Evolutionary conservation across 495 filamentous ascomycete genomes (phyloP).

Genomic region (Trichoderma reesei): DNA sequence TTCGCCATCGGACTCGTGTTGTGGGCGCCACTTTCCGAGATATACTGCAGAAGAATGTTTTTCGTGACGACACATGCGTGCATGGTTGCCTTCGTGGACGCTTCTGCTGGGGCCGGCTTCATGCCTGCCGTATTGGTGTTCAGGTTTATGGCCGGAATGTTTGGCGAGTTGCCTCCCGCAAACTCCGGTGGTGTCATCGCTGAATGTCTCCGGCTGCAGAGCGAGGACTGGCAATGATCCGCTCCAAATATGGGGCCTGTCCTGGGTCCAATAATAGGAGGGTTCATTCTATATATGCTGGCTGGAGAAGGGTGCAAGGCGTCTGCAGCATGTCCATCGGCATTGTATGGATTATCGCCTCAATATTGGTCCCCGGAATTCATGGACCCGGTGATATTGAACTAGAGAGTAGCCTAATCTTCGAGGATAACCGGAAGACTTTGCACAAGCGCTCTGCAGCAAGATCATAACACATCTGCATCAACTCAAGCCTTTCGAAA

Average conservation of each 20-base stretch:
- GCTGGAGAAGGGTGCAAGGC: conserved; percentile 43
- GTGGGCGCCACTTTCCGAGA: conserved; percentile 32
- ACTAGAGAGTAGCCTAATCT: conserved; percentile 49
- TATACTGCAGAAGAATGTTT: conserved; percentile 52
- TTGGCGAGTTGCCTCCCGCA: conserved; percentile 66
- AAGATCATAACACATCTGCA: conserved; percentile 27
- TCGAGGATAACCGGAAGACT: conserved; percentile 53
- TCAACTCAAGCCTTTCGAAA: conserved; percentile 27
- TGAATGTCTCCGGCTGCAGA: conserved; percentile 63
- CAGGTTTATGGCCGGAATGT: conserved; percentile 66
- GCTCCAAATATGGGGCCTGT: conserved; percentile 43
- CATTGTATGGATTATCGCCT: conserved; percentile 44
- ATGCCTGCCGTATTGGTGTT: conserved; percentile 56
- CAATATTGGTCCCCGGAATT: conserved; percentile 62
- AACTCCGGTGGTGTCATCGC: conserved; percentile 72
- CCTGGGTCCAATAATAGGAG: conserved; percentile 52
- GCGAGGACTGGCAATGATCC: conserved; percentile 59
- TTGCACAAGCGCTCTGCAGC: conserved; percentile 31
- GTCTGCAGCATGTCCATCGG: conserved; percentile 44
- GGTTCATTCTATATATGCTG: conserved; percentile 50
- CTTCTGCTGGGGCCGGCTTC: conserved; percentile 46
- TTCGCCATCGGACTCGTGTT: conserved; percentile 38
- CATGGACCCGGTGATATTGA: conserved; percentile 55
- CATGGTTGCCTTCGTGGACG: conserved; percentile 44
- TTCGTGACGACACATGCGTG: conserved; percentile 45